Base-by-base conservation (phyloP, 139 green algal genomes). In the Coccomyxa sp. region DNA sequence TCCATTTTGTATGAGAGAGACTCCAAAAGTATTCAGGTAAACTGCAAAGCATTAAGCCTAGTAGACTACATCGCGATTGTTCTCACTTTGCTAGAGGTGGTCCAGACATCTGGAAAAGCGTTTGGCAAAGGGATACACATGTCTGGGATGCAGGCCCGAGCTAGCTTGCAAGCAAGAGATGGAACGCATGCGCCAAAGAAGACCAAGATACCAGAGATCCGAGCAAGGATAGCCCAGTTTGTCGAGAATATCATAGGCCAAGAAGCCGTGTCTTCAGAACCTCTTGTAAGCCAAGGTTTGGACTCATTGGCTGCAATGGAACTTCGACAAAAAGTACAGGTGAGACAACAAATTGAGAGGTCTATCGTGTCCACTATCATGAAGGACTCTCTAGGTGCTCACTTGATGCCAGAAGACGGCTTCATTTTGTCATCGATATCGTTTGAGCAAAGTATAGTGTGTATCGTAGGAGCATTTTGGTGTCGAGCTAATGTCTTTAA, bases 291-390 rank as follows among this genome's bases (percentile, higher is more conserved):
- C 0, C 82, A 88, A 31, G 85, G 85, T 33, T 39, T 89, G 16
- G 83, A 89, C 70, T 89, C 85, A 0, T 50, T 89, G n/a, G 83
- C 85, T 1, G 70, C 44, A 8, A 71, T 89, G 72, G 85, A 89
- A 54, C 77, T 88, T 70, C 75, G 79, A 29, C 78, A 82, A 74
- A 84, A 84, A 36, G 40, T 85, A 5, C 77, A 85, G 81, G 78
- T 74, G 31, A 5, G 64, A 27, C 33, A 70, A 12, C 50, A 64
- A 64, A 64, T 64, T 64, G n/a, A n/a, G n/a, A n/a, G n/a, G n/a
- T n/a, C n/a, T n/a, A n/a, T n/a, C n/a, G n/a, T n/a, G n/a, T n/a
- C n/a, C n/a, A n/a, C n/a, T n/a, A n/a, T n/a, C n/a, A n/a, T n/a
- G n/a, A n/a, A n/a, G n/a, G n/a, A n/a, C n/a, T n/a, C n/a, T n/a